A percentile compares a stretch with the other conserved stretches of the same genome.
Conservation (phyloP, 208 protist species). For the Crithidia thermophila region DNA sequence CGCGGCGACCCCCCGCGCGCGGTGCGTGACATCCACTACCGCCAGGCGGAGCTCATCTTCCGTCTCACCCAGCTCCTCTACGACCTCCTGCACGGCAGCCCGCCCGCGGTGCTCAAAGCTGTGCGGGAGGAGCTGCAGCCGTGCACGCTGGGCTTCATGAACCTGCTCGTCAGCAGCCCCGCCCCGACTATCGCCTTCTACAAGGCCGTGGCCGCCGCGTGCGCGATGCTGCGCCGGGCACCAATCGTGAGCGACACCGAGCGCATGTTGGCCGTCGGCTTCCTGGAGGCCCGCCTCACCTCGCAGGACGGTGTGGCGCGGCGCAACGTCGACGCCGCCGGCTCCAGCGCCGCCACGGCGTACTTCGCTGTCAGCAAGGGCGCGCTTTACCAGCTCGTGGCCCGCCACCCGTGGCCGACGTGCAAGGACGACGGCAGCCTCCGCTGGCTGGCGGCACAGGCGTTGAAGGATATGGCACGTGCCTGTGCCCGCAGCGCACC, state of each 20-base stretch:
- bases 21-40: constrained; percentile 42
- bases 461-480: constrained; percentile 53
- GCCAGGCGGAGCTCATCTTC: constrained; percentile 67
- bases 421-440: constrained; percentile 53
- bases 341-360: constrained; percentile 19
- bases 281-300: constrained; percentile 57
- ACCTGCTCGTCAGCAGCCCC: constrained; percentile 49
- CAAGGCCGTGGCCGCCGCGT: constrained; percentile 54
- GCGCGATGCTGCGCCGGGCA: constrained; percentile 43
- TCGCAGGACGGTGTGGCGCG: constrained; percentile 8
- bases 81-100: constrained; percentile 39
- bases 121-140: constrained; percentile 29
- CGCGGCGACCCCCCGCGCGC: constrained; percentile 34
- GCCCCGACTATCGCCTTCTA: constrained; percentile 43
- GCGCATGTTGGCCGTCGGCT: constrained; percentile 60
- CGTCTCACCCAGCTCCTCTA: constrained; percentile 52
- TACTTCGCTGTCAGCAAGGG: constrained; percentile 30
- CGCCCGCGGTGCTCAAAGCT: constrained; percentile 36
- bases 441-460: constrained; percentile 59
- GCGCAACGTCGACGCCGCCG: not conserved
- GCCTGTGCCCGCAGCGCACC: constrained; percentile 29
- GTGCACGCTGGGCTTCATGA: constrained; percentile 37
- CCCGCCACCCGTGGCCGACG: constrained; percentile 32
- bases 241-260: constrained; percentile 45
- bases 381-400: constrained; percentile 46